phyloP scores from a whole-genome alignment of 306 rosid species.

The Acacia acuminata region DNA sequence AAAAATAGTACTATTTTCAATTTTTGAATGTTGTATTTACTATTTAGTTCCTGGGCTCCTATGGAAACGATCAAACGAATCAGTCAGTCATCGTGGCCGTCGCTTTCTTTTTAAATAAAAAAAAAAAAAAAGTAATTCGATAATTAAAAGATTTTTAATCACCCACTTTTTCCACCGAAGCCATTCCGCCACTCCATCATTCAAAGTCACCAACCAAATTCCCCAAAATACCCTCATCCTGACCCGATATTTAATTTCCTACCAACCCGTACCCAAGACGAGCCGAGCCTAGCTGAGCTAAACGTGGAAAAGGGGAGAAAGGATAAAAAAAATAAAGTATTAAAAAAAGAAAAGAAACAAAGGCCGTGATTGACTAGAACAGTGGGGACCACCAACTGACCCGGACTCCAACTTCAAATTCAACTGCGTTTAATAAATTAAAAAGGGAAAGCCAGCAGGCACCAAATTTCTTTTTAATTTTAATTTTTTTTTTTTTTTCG shows the following conservation, averaged over 20 bases:
- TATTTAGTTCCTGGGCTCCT: background rate
- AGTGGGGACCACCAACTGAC: slow-evolving; percentile 51
- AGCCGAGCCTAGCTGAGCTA: slow-evolving; percentile 38
- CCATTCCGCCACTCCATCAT: slow-evolving; percentile 1
- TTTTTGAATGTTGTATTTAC: background rate
- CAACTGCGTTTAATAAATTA: slow-evolving; percentile 47
- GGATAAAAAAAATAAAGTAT: background rate
- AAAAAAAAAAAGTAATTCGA: too few relatives aligned
- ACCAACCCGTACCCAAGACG: slow-evolving; percentile 27
- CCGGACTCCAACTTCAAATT: slow-evolving; percentile 68
- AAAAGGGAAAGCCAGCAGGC: slow-evolving; percentile 41
- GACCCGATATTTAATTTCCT: slow-evolving; percentile 17
- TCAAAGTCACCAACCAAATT: background rate
- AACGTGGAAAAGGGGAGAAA: background rate
- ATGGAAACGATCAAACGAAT: background rate
- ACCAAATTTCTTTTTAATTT: background rate
- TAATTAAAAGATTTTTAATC: too few relatives aligned
- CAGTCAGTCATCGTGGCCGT: background rate
- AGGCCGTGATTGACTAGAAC: slow-evolving; percentile 59
- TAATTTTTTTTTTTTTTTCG: background rate
- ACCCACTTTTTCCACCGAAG: background rate
- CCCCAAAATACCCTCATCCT: slow-evolving; percentile 35
- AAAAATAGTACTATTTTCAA: background rate
- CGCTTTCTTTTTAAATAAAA: background rate
- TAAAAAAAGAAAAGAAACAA: slow-evolving; percentile 18